Base-by-base conservation (phyloP, 2,329 filamentous ascomycete genomes). In the Colletotrichum nymphaeae region DNA sequence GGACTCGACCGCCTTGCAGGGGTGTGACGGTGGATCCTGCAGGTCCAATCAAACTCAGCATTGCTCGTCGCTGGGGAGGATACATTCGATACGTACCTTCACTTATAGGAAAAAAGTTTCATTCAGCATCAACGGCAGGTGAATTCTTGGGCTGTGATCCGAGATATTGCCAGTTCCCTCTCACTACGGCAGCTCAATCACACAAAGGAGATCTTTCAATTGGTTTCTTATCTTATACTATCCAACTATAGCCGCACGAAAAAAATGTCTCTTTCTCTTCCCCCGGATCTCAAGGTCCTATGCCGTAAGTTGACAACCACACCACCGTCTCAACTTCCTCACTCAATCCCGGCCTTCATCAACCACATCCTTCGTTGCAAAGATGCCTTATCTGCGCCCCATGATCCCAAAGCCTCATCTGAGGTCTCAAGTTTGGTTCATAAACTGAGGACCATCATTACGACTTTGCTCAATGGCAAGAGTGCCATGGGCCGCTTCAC, bases 401-500 rank as follows among this genome's bases (percentile, higher is more conserved):
- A 90, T 37, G 89, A 91, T 67, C 86, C 89, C 72, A 88, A 89
- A 68, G 84, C 85, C 74, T 83, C 85, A 7, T 89, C 92, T 0
- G 94, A 96, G 73, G 86, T 87, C 56, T 84, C 91, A 0, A 86
- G 93, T n/a, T 88, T 95, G 24, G 88, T 97, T 1, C 94, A 97
- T 82, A 96, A 94, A 80, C 87, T 97, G 78, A 94, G 93, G 80
- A 94, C 93, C 5, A 91, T 94, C 66, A 86, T 98, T 72, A 92
- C 91, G 1, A 92, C 93, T 14, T 86, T 98, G 16, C 85, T 98
- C 42, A 93, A 94, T 79, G 95, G 96, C 69, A 92, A 92, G 72
- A 94, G 86, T 60, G 81, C 90, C 2, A 91, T 95, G 77, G 94
- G 93, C 56, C 90, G 94, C 78, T 97, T 96, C 84, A 89, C 92